Evolutionary conservation across 352 stramenopile species (phyloP).

Genomic region (Phytophthora palmivora): DNA sequence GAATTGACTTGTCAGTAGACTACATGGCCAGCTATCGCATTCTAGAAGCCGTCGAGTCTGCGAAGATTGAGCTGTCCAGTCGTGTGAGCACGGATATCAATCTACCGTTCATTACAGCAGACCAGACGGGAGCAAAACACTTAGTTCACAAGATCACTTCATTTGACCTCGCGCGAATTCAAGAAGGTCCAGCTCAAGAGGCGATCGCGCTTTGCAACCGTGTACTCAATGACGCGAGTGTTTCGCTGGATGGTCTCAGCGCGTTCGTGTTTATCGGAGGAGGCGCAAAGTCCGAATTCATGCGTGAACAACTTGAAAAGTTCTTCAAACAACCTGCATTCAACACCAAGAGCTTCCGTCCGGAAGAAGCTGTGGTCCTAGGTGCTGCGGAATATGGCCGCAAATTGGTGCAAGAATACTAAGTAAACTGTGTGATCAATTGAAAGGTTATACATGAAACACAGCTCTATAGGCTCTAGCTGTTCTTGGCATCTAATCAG

Average conservation of each 20-base stretch:
- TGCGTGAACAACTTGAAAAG: constrained; percentile 56
- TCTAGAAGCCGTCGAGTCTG: constrained; percentile 68
- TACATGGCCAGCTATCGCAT: constrained; percentile 77
- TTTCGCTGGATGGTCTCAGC: constrained; percentile 51
- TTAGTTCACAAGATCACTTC: constrained; percentile 68
- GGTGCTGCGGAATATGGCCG: constrained; percentile 66
- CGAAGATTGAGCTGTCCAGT: constrained; percentile 75
- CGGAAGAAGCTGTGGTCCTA: constrained; percentile 69
- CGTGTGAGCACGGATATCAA: constrained; percentile 68
- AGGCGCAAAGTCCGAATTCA: constrained; percentile 57
- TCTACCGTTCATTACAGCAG: constrained; percentile 80
- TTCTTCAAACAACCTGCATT: constrained; percentile 62
- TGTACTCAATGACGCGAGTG: constrained; percentile 37
- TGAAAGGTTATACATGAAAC: constrained; percentile 4
- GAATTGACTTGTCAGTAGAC: constrained; percentile 77
- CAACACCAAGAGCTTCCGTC: constrained; percentile 52
- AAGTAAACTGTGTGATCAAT: constrained; percentile 8
- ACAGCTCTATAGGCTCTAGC: constrained; percentile 2
- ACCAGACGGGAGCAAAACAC: constrained; percentile 73
- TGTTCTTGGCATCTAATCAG: constrained; percentile 16
- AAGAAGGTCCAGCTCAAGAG: constrained; percentile 45
- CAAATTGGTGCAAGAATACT: constrained; percentile 46
- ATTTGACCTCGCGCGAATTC: constrained; percentile 58
- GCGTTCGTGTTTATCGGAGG: constrained; percentile 67
- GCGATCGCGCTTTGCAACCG: constrained; percentile 45